phyloP scores from a whole-genome alignment of 1,284 basidiomycete genomes.

The Microbotryum intermedium region DNA sequence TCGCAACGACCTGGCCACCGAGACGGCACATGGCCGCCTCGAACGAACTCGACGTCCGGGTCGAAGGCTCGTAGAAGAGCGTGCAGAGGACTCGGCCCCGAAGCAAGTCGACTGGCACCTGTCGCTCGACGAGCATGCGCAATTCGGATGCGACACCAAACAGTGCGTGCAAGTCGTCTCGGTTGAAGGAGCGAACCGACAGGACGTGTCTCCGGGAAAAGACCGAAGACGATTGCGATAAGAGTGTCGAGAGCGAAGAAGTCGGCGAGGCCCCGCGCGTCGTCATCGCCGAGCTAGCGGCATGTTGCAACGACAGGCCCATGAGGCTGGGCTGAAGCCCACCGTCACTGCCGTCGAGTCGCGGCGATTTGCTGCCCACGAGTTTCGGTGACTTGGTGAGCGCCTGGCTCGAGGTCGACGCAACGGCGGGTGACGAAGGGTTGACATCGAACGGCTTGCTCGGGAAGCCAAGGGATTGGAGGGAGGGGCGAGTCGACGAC shows the following conservation, averaged over 20 bases:
- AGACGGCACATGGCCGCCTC: conserved; percentile 98
- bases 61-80: conserved; percentile 98
- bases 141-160: conserved; percentile 96
- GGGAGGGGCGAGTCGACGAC: conserved; percentile 24
- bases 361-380: conserved; percentile 16
- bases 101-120: conserved; percentile 79
- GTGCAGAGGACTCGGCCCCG: conserved; percentile 86
- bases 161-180: conserved; percentile 84
- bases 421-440: conserved; percentile 33
- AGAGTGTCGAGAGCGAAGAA: conserved; percentile 43
- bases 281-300: conserved; percentile 7
- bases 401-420: conserved; percentile 10
- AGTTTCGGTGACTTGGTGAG: conserved; percentile 27
- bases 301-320: conserved; percentile 18
- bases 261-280: conserved; percentile 39
- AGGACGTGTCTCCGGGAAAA: conserved; percentile 85
- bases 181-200: conserved; percentile 85
- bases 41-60: conserved; percentile 91
- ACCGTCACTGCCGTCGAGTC: conserved; percentile 18
- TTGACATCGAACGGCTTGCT: conserved; percentile 32
- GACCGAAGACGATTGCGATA: conserved; percentile 47
- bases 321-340: conserved; percentile 30
- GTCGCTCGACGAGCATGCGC: conserved; percentile 88
- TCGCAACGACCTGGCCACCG: conserved; percentile 85
- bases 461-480: conserved; percentile 30